Evolutionary conservation across 768 basidiomycete species (phyloP).

Genomic region (Boletus rex-veris): DNA sequence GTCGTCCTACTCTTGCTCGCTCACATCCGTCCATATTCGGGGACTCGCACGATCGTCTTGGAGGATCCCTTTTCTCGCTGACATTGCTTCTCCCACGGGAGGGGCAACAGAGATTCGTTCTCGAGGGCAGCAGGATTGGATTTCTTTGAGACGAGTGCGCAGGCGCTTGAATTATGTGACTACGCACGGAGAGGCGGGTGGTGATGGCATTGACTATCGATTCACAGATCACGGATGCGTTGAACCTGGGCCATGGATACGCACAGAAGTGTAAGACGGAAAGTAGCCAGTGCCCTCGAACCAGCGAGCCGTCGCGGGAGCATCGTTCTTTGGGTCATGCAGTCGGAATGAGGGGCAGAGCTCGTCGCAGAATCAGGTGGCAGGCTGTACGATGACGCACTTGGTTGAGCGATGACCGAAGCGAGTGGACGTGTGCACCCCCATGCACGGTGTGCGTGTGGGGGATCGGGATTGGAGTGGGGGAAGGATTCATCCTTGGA

Average conservation of each 20-base stretch:
- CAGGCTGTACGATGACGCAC: constrained; percentile 20
- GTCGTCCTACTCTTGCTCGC: constrained; percentile 4
- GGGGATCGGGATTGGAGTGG: constrained; percentile 31
- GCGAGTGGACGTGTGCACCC: constrained; percentile 33
- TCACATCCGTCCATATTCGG: constrained; percentile 16
- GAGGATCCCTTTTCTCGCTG: constrained; percentile 23
- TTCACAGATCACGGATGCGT: constrained; percentile 11
- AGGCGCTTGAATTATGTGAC: constrained; percentile 8
- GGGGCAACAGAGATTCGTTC: constrained; percentile 56
- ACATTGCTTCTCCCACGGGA: constrained; percentile 45
- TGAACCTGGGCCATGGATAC: constrained; percentile 30
- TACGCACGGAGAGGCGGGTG: constrained; percentile 22
- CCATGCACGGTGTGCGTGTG: constrained; percentile 22
- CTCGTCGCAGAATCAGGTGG: constrained; percentile 26
- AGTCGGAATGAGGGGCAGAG: not conserved
- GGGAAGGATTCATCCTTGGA: constrained; percentile 42
- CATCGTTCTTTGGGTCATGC: not conserved
- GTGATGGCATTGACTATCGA: constrained; percentile 8
- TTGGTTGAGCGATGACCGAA: constrained; percentile 36
- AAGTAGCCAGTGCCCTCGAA: constrained; percentile 15
- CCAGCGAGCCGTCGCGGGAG: constrained; percentile 31
- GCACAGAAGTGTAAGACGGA: constrained; percentile 31
- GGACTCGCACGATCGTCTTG: constrained; percentile 9
- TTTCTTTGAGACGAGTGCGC: constrained; percentile 22
- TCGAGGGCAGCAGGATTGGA: constrained; percentile 40